A percentile compares a stretch with the other conserved stretches of the same genome.
These are phyloP conservation scores for Kwoniella sp. DNA, from an alignment of 768 basidiomycete genomes.

Conservation along the genomic window DNA sequence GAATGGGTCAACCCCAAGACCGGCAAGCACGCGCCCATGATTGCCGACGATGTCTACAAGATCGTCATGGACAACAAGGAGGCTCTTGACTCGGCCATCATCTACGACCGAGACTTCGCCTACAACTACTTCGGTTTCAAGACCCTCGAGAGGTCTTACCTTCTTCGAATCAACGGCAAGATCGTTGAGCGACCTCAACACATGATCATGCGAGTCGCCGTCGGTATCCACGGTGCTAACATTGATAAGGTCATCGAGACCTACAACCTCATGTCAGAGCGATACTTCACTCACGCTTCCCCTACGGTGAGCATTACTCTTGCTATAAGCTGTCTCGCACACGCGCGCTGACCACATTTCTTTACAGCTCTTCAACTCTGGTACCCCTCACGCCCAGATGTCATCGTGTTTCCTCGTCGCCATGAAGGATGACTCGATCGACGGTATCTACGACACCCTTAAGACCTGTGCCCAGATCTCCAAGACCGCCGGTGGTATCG, in stretches of 20 bases:
- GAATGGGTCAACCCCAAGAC: slow-evolving; percentile 97
- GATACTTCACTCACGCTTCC: slow-evolving; percentile 97
- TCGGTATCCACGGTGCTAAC: slow-evolving; percentile 90
- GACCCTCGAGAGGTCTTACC: slow-evolving; percentile 95
- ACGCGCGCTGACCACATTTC: not conserved
- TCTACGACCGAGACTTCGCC: slow-evolving; percentile 96
- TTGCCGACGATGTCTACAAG: slow-evolving; percentile 81
- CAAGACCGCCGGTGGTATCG: slow-evolving; percentile 98
- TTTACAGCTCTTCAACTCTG: slow-evolving; percentile 82
- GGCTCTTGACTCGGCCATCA: slow-evolving; percentile 85
- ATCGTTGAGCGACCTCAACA: slow-evolving; percentile 98
- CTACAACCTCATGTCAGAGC: slow-evolving; percentile 89
- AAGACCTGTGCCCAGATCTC: slow-evolving; percentile 99
- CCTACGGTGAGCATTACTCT: slow-evolving; percentile 62
- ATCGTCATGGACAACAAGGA: slow-evolving; percentile 79
- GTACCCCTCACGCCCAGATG: slow-evolving; percentile 91
- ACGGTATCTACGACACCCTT: slow-evolving; percentile 97
- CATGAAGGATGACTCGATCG: slow-evolving; percentile 99
- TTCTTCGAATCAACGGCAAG: slow-evolving; percentile 88
- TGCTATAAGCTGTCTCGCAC: not conserved
- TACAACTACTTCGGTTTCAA: slow-evolving; percentile 99
- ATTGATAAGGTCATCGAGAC: slow-evolving; percentile 88
- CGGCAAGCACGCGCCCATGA: slow-evolving; percentile 81
- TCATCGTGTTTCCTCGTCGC: slow-evolving; percentile 94
- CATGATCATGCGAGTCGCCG: slow-evolving; percentile 99